Evolutionary conservation across 139 green algal species (phyloP), one percentile per base, ranked within the genome.

Genomic region (Haematococcus sp.): DNA sequence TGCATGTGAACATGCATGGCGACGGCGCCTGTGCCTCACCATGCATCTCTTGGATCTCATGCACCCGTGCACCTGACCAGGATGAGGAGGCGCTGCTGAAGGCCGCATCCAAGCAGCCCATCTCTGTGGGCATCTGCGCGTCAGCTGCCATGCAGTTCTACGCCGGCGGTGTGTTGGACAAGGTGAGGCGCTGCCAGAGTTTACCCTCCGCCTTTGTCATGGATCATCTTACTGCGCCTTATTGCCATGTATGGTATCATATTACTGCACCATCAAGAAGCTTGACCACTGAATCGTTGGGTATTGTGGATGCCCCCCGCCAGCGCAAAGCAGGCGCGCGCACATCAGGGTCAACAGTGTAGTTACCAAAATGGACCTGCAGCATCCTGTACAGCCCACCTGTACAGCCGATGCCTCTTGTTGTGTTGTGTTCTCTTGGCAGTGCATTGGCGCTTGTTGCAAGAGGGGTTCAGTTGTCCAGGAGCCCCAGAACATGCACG

Each of bases 81-180:
- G 40, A 70, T 69, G 85, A 90, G 79, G 66, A 74, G 2, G 75
- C 74, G 5, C 76, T 89, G 9, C 65, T 87, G 56, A 85, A 91
- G 81, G 95, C 94, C 5, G 90, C 93, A 2, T 75, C 92, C 3
- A 76, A 89, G 46, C 95, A 99, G 86, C 95, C 95, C n/a, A 86
- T 99, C 17, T 80, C 76, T 28, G 94, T 98, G 17, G 95, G 90
- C 63, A 98, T 98, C 74, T 92, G 98, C 74, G 95, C 95, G 71
- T 93, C 76, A 67, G 91, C 80, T 68, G 63, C 75, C 16, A 96
- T 98, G 82, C 92, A 97, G 89, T 91, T 97, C 59, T 98, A 98
- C 78, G 65, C 46, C 2, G 88, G 89, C n/a, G 91, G 92, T 59
- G 85, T 98, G 60, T 92, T 95, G 76, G 74, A 83, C 61, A 63